phyloP scores from a whole-genome alignment of 441 rosid species.

The Brassica balearica region DNA sequence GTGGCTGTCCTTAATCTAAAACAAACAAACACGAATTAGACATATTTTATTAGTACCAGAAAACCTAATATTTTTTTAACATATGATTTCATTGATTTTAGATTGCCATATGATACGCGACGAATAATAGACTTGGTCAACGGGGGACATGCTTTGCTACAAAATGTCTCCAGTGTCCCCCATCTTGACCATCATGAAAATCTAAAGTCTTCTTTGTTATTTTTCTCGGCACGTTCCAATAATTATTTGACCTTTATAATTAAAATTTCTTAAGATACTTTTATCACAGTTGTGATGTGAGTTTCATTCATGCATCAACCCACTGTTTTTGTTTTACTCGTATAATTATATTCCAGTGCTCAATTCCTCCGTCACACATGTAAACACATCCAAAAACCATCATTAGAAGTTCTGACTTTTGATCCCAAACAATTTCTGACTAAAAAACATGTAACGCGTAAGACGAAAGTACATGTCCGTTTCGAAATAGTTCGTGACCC shows the following conservation, averaged over 20 bases:
- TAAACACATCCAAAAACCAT: not conserved
- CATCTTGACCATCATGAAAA: constrained; percentile 28
- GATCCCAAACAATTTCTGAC: not conserved
- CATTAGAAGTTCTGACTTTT: constrained; percentile 1
- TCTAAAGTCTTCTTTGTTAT: constrained; percentile 29
- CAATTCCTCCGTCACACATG: not conserved
- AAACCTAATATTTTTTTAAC: not conserved
- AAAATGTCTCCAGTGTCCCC: constrained; percentile 38
- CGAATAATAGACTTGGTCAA: constrained; percentile 27
- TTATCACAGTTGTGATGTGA: constrained; percentile 18
- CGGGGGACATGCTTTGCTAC: constrained; percentile 35
- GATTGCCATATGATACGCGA: not conserved
- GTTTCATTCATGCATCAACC: constrained; percentile 34
- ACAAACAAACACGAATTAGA: not conserved
- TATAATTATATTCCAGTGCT: not conserved
- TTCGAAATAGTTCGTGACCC: constrained; percentile 2
- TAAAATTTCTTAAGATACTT: constrained; percentile 16
- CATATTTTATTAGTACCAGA: not conserved
- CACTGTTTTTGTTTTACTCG: constrained; percentile 7
- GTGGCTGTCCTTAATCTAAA: not conserved
- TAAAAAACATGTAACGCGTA: not conserved
- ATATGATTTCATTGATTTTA: constrained; percentile 22
- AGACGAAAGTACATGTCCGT: not conserved
- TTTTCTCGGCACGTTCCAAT: constrained; percentile 34
- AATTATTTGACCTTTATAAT: not conserved